Evolutionary conservation across 345 rosid species (phyloP).

Genomic region (Dovyalis caffra): DNA sequence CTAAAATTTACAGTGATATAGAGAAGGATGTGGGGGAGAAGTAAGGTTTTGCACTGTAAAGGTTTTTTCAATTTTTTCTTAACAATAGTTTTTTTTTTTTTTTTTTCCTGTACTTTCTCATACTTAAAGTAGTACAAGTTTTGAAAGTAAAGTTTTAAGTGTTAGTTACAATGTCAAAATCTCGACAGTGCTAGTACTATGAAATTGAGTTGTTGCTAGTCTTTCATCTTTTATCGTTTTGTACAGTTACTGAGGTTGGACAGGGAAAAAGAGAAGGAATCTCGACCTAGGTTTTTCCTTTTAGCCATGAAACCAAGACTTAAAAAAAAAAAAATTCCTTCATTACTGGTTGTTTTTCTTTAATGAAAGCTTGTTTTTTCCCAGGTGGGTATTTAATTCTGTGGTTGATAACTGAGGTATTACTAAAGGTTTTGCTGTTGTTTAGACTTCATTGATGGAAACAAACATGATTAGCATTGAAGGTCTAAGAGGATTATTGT

Average conservation of each 20-base stretch:
- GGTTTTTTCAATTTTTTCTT: too few relatives aligned
- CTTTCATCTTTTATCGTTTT: slow-evolving; percentile 23
- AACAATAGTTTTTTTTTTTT: slow-evolving; percentile 17
- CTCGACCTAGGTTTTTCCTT: background rate
- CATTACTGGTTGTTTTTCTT: background rate
- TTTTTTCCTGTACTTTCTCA: background rate
- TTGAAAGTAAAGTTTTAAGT: background rate
- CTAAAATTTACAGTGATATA: background rate
- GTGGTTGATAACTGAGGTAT: slow-evolving; percentile 11
- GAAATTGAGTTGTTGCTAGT: slow-evolving; percentile 25
- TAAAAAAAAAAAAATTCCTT: background rate
- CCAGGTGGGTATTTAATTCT: background rate
- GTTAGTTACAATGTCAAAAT: background rate
- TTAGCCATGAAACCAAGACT: background rate
- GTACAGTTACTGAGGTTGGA: slow-evolving; percentile 13
- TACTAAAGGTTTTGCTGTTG: slow-evolving; percentile 13
- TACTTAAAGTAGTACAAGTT: background rate
- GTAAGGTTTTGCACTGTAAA: slow-evolving; percentile 14
- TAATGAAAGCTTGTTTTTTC: background rate
- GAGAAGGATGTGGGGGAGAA: slow-evolving; percentile 14
- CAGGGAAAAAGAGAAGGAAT: slow-evolving; percentile 5
- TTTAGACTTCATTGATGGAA: slow-evolving; percentile 1
- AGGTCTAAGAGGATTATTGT: background rate
- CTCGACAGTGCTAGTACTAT: slow-evolving; percentile 15
- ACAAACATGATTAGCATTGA: slow-evolving; percentile 2